Base-by-base conservation (phyloP, 202 grass and related monocot genomes). In the Panicum virgatum region DNA sequence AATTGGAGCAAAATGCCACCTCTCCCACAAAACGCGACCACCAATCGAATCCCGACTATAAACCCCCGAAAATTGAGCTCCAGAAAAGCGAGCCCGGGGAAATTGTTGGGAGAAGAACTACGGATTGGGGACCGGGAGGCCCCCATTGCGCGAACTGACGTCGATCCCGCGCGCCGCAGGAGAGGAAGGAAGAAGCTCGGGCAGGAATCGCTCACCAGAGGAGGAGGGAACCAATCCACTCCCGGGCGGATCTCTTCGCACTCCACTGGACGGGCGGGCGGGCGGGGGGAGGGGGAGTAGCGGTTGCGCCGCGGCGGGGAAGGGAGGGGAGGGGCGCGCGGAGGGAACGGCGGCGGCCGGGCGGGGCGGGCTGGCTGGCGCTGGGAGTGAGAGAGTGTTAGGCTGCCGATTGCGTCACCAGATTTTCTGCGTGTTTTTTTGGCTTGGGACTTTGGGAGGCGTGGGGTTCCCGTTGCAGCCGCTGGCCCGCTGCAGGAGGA, bases 161-260 rank as follows among this genome's bases (percentile, higher is more conserved):
- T 30, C 68, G 16, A 27, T 50, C 26, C 32, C 44, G 26, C 67
- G 43, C 43, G 4, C 68, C 3, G 44, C 13, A 50, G 68, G 44
- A 71, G 44, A 32, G 9, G 45, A 51, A 30, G 9, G 44, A 50
- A 19, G 25, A 30, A 50, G 42, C 67, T 23, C 43, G 14, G 16
- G 4, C 1, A 32, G 43, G 68, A 71, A 71, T 48, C 43, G 6
- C 44, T 71, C 46, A 71, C 68, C 68, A 30, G 18, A 7, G 27
- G 25, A 47, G 68, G 68, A 30, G 18, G 44, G 15, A 71, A 47
- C 68, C 45, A 51, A 30, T 50, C 26, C 69, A 12, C 69, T 34
- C 8, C 45, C 15, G 45, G 45, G 45, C 12, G 69, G 69, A 72
- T 72, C 69, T 72, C 69, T 72, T 45, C 69, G 45, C 69, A 32